Evolutionary conservation across 2,329 filamentous ascomycete species (phyloP).

Genomic region (Phialophora verrucosa): DNA sequence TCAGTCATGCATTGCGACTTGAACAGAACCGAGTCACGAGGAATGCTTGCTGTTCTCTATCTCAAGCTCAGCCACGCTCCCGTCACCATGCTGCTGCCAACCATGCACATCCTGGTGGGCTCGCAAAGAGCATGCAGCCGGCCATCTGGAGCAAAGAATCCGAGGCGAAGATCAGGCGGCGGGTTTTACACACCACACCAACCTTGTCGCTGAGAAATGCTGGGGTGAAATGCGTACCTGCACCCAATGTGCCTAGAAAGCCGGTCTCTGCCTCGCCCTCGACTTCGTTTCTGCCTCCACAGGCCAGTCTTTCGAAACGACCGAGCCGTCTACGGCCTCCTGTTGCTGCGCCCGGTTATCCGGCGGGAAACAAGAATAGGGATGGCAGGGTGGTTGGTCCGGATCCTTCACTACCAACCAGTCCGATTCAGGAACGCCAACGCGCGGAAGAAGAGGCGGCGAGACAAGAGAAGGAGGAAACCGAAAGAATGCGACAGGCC

Average conservation of each 20-base stretch:
- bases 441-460: conserved; percentile 1
- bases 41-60: conserved; percentile 4
- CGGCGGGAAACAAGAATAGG: neutral
- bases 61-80: neutral
- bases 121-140: neutral
- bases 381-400: neutral
- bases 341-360: neutral
- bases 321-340: conserved; percentile 7
- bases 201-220: conserved; percentile 3
- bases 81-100: neutral
- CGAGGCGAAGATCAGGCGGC: neutral
- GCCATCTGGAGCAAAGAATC: too few relatives aligned
- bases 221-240: neutral
- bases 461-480: neutral
- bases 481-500: neutral
- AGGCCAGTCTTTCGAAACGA: conserved; percentile 1
- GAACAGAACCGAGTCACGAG: conserved; percentile 13
- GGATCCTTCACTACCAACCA: conserved; percentile 10
- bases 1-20: conserved; percentile 26
- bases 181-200: conserved; percentile 22
- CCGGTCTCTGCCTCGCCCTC: neutral
- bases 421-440: conserved; percentile 8
- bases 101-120: neutral
- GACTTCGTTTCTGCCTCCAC: neutral
- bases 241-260: conserved; percentile 21